Base-by-base conservation (phyloP, 2,329 filamentous ascomycete species). In the Phialophora macrospora region DNA sequence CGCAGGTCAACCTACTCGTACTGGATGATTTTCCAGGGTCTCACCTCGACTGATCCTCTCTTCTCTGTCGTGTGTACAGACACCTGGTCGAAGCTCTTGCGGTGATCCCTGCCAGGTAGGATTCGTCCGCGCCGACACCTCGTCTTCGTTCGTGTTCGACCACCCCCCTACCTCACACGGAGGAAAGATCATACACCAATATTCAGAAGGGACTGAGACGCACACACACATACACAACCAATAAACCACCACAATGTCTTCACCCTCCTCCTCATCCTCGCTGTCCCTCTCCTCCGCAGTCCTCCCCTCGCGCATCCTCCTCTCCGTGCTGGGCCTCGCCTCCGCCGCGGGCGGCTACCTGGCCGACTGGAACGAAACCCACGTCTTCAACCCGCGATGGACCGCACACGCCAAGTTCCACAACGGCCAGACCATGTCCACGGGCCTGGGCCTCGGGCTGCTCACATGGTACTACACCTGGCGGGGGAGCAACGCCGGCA, bases 391-490 rank as follows among this genome's bases (percentile, higher is more conserved):
- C 69, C 80, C 81, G 0, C 72, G 73, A 59, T 84, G 82, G 82
- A 78, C 81, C 1, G 80, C 81, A 0, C 82, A 84, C 71, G 82
- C 81, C 5, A 78, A 78, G 63, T 84, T 83, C 75, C 82, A 84
- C 74, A 84, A 83, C 68, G 81, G 80, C 4, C 83, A 84, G 71
- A 84, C 82, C 8, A 83, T 84, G 81, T 77, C 76, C 1, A 67
- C 60, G 32, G 65, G 65, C n/a, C 56, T 67, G 3, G 49, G 60
- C 28, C 48, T 67, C 12, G 61, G 65, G 8, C 20, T 64, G 38
- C 55, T 67, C 46, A 67, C 61, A 8, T 48, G 38, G 28, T 67
- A 67, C 49, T 67, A 55, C 51, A 63, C 61, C 22, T 67, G 65
- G 65, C 64, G 64, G 8, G 38, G 20, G 9, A 60, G 30, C 46